These are phyloP conservation scores for Candida tammaniensis DNA, from an alignment of 805 yeast genomes.

Conservation along the genomic window DNA sequence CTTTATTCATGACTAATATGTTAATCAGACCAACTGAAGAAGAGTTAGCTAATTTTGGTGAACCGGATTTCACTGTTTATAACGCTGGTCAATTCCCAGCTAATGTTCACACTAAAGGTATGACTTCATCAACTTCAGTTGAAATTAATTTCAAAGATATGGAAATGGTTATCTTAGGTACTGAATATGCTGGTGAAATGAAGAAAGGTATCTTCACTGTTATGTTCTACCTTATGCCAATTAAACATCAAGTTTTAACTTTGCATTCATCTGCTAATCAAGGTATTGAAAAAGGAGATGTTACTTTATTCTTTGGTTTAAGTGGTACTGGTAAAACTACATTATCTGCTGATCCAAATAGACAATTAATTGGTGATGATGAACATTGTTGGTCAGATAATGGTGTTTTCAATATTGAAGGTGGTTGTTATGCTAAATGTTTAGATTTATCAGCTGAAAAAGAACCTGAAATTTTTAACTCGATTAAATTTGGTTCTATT, in stretches of 20 bases:
- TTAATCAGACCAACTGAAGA: slow-evolving; percentile 90
- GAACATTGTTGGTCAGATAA: slow-evolving; percentile 99
- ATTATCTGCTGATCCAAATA: slow-evolving; percentile 90
- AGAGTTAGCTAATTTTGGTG: slow-evolving; percentile 86
- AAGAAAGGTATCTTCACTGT: slow-evolving; percentile 98
- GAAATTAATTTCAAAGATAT: slow-evolving; percentile 94
- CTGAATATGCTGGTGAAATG: slow-evolving; percentile 99
- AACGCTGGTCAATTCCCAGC: slow-evolving; percentile 99
- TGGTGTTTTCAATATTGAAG: slow-evolving; percentile 98
- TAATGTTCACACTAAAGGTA: slow-evolving; percentile 90
- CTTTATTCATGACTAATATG: slow-evolving; percentile 97
- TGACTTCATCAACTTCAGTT: slow-evolving; percentile 94
- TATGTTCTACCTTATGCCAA: slow-evolving; percentile 98
- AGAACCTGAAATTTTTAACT: slow-evolving; percentile 97
- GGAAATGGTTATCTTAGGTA: slow-evolving; percentile 99
- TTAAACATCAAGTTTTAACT: slow-evolving; percentile 85
- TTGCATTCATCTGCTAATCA: slow-evolving; percentile 95
- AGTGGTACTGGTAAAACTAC: slow-evolving; percentile 99
- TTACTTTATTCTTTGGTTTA: slow-evolving; percentile 92
- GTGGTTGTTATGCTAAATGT: slow-evolving; percentile 99
- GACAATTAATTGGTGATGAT: slow-evolving; percentile 94
- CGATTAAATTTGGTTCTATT: slow-evolving; percentile 91
- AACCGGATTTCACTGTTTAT: slow-evolving; percentile 97
- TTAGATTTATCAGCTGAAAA: slow-evolving; percentile 83
- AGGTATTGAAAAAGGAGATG: slow-evolving; percentile 78